Percentiles rank a stretch among this genome's conserved stretches.
Conservation (phyloP, 2,329 filamentous ascomycete species). For the Colletotrichum sojae region DNA sequence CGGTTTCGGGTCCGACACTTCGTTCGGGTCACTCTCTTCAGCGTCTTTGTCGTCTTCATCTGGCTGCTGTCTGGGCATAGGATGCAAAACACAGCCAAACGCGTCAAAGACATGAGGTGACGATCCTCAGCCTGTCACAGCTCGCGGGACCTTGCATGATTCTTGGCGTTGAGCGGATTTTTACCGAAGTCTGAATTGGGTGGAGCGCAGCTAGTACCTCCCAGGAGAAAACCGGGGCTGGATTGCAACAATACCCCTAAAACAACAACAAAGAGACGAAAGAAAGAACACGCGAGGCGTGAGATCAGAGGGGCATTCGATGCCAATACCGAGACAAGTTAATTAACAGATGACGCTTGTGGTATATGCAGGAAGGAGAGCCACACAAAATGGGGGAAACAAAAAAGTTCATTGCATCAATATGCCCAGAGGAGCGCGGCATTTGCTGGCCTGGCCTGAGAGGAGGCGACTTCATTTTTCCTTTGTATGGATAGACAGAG, state of each 20-base stretch:
- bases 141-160: slow-evolving; percentile 15
- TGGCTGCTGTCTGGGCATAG: slow-evolving; percentile 58
- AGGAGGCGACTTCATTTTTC: slow-evolving; percentile 24
- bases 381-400: slow-evolving; percentile 1
- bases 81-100: slow-evolving; percentile 44
- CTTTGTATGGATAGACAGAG: slow-evolving; percentile 47
- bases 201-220: slow-evolving; percentile 21
- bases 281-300: slow-evolving; percentile 6
- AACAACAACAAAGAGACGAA: slow-evolving; percentile 8
- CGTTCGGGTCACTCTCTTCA: slow-evolving; percentile 59
- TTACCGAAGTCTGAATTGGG: slow-evolving; percentile 17
- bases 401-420: slow-evolving; percentile 24
- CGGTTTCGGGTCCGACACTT: slow-evolving; percentile 54
- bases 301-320: slow-evolving; percentile 16
- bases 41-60: slow-evolving; percentile 57
- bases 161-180: slow-evolving; percentile 28
- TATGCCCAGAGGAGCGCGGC: slow-evolving; percentile 35
- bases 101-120: slow-evolving; percentile 35
- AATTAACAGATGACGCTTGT: not conserved
- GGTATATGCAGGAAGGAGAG: not conserved
- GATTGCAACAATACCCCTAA: slow-evolving; percentile 15
- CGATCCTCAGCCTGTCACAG: not conserved
- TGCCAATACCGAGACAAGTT: not conserved
- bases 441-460: slow-evolving; percentile 18
- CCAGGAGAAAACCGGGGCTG: slow-evolving; percentile 2